Conservation (phyloP, 257 asterid genomes). For the Cinchona pubescens region DNA sequence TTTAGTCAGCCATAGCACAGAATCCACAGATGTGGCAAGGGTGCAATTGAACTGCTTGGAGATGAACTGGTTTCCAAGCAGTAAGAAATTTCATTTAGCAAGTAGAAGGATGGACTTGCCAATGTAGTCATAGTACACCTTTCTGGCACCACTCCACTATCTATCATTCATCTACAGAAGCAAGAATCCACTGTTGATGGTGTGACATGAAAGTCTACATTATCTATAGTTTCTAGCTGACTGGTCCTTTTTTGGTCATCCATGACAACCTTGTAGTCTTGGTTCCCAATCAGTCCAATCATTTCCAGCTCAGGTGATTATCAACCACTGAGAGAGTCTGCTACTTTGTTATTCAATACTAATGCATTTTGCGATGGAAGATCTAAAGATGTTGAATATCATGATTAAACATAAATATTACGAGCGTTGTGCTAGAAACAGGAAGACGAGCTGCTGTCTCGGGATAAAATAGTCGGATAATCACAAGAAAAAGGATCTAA, state of each 20-base stretch:
- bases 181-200: neutral
- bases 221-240: neutral
- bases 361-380: neutral
- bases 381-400: neutral
- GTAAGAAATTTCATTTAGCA: too few species aligned
- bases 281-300: neutral
- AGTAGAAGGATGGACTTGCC: too few species aligned
- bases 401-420: neutral
- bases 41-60: neutral
- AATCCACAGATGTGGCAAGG: neutral
- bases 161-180: neutral
- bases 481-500: neutral
- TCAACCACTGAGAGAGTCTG: neutral
- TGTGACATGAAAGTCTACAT: neutral
- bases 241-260: neutral
- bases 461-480: too few species aligned
- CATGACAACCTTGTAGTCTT: neutral
- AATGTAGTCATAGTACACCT: too few species aligned
- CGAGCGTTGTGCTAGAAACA: neutral
- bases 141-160: neutral
- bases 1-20: neutral
- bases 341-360: neutral
- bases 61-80: too few species aligned
- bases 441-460: neutral
- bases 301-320: neutral